Evolutionary conservation across 768 basidiomycete genomes (phyloP), one percentile per base, ranked within the genome.

Genomic region (Gyrodon lividus): DNA sequence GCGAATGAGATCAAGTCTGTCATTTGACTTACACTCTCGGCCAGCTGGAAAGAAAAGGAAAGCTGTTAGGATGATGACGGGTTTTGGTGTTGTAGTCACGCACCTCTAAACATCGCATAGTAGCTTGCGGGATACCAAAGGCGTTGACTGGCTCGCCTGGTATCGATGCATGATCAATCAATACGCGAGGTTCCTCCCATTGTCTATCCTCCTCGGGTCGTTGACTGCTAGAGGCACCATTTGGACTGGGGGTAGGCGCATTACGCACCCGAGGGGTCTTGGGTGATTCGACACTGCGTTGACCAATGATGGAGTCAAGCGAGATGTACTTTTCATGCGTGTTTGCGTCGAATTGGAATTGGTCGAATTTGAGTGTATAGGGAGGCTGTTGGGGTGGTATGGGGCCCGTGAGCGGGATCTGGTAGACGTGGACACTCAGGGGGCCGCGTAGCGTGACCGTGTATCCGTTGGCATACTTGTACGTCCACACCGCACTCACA

Each of bases 21-120:
- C 90, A 92, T 90, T 54, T 86, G 81, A 39, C 78, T 80, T 6
- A 92, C 88, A 59, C 87, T 89, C 66, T 92, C 89, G 23, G 89
- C 89, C 46, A 92, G 75, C 84, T 87, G 58, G 31, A 52, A 52
- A 26, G 51, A n/a, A 45, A 51, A 26, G 51, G 17, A 45, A 51
- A 45, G 16, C 19, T 17, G 28, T 56, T 52, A 19, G 31, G 55
- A 37, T 52, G 43, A 40, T 38, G 33, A 31, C n/a, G 19, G 33
- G 23, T 38, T 43, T 35, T 20, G 51, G 24, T 20, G 22, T 48
- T 23, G 38, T 45, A 16, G 20, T 30, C 43, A 65, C 77, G 50
- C 50, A 87, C 86, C 78, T 92, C 90, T 31, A 92, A 72, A 77
- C 89, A 91, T 48, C 90, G 77, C 91, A 92, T 92, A 16, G 90